Conservation (phyloP, 2,329 filamentous ascomycete species). For the Tolypocladium album region DNA sequence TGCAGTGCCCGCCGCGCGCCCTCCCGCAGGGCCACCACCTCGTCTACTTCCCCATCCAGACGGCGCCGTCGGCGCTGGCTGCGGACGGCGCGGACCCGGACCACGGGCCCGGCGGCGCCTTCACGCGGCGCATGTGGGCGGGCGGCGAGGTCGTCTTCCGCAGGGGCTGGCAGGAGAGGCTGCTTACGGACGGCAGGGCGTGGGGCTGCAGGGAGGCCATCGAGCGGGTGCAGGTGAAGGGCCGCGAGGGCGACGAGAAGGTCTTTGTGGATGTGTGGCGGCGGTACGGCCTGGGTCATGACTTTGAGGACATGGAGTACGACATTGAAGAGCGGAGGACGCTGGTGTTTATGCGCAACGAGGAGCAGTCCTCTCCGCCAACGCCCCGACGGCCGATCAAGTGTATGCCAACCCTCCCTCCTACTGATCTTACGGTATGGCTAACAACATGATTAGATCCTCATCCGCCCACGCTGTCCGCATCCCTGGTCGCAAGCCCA, state of each 20-base stretch:
- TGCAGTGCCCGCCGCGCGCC: conserved; percentile 13
- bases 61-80: conserved; percentile 51
- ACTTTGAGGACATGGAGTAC: conserved; percentile 8
- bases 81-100: conserved; percentile 76
- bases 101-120: conserved; percentile 64
- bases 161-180: conserved; percentile 11
- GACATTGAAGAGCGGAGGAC: conserved; percentile 36
- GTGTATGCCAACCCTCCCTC: conserved; percentile 10
- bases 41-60: conserved; percentile 72
- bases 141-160: conserved; percentile 60
- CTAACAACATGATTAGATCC: conserved; percentile 15
- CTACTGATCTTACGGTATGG: background rate
- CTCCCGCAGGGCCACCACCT: conserved; percentile 67
- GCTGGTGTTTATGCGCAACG: conserved; percentile 40
- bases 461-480: conserved; percentile 21
- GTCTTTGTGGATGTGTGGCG: conserved; percentile 42
- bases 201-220: conserved; percentile 36
- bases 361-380: conserved; percentile 6
- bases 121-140: conserved; percentile 76
- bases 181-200: conserved; percentile 27
- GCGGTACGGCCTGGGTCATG: conserved; percentile 25
- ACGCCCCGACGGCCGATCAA: conserved; percentile 12
- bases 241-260: conserved; percentile 26
- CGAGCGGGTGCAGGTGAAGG: conserved; percentile 23
- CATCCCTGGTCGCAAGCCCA: conserved; percentile 54